These are phyloP conservation scores for Wickerhamomyces strasburgensis DNA, from an alignment of 805 yeast genomes.

Conservation along the genomic window DNA sequence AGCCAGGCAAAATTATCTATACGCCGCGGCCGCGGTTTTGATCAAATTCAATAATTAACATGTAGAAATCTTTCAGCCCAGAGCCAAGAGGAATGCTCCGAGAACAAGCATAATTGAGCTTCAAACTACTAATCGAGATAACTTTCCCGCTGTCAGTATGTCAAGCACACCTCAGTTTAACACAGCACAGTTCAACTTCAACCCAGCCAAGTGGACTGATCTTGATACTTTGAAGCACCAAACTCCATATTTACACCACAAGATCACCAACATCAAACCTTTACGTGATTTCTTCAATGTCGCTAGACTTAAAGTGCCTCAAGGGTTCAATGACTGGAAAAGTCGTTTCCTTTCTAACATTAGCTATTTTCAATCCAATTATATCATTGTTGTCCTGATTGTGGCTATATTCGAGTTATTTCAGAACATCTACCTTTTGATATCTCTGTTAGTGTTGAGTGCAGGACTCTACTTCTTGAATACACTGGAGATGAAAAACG, in stretches of 20 bases:
- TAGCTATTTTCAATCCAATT: conserved; percentile 22
- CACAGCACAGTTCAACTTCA: conserved; percentile 1
- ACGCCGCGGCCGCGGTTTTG: no score
- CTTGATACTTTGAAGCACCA: conserved; percentile 10
- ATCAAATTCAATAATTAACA: no score
- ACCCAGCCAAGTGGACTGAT: conserved; percentile 13
- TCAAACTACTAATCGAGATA: no score
- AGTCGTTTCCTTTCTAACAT: conserved; percentile 12
- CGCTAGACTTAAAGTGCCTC: conserved; percentile 11
- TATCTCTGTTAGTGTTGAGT: conserved; percentile 6
- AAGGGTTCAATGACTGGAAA: conserved; percentile 12
- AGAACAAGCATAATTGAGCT: no score
- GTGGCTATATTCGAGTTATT: conserved; percentile 15
- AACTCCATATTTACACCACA: conserved; percentile 22
- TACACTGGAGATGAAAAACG: conserved; percentile 7
- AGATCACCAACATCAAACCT: conserved; percentile 20
- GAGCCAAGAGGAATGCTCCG: no score
- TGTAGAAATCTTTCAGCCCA: no score
- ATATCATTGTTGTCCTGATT: conserved; percentile 13
- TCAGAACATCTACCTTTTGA: conserved; percentile 16
- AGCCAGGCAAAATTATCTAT: no score
- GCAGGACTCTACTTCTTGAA: conserved; percentile 10
- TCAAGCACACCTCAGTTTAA: not conserved
- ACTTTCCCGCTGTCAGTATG: not conserved
- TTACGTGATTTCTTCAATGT: conserved; percentile 18